Evolutionary conservation across 129 eudicot genomes (phyloP).

Genomic region (Deinandra increscens): DNA sequence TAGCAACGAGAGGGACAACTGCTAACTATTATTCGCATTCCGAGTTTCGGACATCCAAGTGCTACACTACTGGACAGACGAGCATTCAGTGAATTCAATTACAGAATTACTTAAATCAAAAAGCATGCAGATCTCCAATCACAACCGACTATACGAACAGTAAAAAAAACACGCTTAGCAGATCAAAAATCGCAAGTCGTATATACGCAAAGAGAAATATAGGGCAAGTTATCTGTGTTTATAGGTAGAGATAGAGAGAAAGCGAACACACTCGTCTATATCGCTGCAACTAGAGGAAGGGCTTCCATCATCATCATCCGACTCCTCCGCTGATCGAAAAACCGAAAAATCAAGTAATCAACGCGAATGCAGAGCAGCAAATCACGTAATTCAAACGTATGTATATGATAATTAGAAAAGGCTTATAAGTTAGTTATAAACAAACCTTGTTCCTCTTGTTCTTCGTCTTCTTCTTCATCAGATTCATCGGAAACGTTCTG

Average conservation of each 20-base stretch:
- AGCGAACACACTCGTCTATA: slow-evolving; percentile 54
- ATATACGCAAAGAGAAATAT: slow-evolving; percentile 10
- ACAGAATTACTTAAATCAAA: slow-evolving; percentile 15
- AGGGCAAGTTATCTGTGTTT: slow-evolving; percentile 10
- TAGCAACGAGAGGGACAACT: slow-evolving; percentile 17
- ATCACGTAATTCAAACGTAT: slow-evolving; percentile 18
- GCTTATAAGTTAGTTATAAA: neutral
- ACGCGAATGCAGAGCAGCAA: slow-evolving; percentile 14
- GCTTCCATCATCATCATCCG: slow-evolving; percentile 53
- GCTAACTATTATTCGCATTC: neutral
- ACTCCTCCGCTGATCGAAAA: slow-evolving; percentile 16
- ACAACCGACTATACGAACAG: slow-evolving; percentile 10
- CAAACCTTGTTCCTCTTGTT: slow-evolving; percentile 31
- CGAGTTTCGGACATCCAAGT: slow-evolving; percentile 8
- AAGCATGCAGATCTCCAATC: slow-evolving; percentile 45
- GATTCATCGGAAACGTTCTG: slow-evolving; percentile 28
- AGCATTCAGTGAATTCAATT: slow-evolving; percentile 3
- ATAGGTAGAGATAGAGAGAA: slow-evolving; percentile 17
- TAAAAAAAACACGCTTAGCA: slow-evolving; percentile 14
- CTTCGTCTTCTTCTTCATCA: slow-evolving; percentile 28
- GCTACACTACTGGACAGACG: neutral
- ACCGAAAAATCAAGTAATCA: slow-evolving; percentile 12
- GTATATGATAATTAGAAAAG: neutral
- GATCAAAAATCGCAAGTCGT: slow-evolving; percentile 17
- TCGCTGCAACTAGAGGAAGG: slow-evolving; percentile 49